Base-by-base conservation (phyloP, 2,329 filamentous ascomycete genomes). In the Penicillium corylophilum region DNA sequence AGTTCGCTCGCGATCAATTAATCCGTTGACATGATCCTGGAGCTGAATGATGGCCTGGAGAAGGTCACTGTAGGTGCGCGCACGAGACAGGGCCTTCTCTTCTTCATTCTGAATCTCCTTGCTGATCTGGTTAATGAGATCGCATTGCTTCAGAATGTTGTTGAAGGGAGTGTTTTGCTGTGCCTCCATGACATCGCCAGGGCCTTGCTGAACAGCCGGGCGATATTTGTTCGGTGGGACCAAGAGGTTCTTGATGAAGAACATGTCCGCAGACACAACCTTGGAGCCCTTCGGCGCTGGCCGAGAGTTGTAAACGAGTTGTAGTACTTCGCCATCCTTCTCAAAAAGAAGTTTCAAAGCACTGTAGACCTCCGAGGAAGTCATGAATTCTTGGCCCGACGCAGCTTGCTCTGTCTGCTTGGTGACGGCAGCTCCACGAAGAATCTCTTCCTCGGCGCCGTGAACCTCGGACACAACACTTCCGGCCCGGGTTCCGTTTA, bases 171-270 rank as follows among this genome's bases (percentile, higher is more conserved):
- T 83, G 71, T 99, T 99, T 69, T 95, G 89, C 62, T 91, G 85
- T 3, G 90, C 87, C 70, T 99, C 94, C 23, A 90, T 84, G 57
- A 97, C 88, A 48, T 91, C 85, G 39, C 87, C 85, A 31, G 87
- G 83, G 40, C 90, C 90, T 26, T 89, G 92, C 53, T 85, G 82
- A 9, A 91, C 90, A 69, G 95, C 90, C 12, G 94, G 92, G 36
- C 94, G 86, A 71, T 88, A 99, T 63, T 86, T 88, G 69, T 96
- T 99, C 2, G 94, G 94, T 2, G 95, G 91, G 0, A 99, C 90
- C 13, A 97, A 78, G 46, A 99, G 77, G 31, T 85, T 87, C 50
- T 88, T 86, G 50, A 97, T 79, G 74, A 99, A 99, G 74, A 99
- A 97, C 86, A 97, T 96, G 60, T 96, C 89, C 1, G 90, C 83